phyloP scores from a whole-genome alignment of 75 land plant species.

The Isoetes taiwanensis region DNA sequence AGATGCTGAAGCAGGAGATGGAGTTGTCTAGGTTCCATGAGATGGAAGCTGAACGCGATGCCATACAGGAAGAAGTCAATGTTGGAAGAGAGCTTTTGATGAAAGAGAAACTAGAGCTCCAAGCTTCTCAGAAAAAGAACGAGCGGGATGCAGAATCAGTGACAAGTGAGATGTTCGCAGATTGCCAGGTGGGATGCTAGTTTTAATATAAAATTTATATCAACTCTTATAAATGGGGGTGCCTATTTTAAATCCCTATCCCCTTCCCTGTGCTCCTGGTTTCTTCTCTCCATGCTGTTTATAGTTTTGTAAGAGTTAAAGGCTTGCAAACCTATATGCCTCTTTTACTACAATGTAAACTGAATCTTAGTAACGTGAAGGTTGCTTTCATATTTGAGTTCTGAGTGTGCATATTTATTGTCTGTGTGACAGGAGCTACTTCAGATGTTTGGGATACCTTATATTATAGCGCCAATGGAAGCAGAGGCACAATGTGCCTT shows the following conservation, averaged over 20 bases:
- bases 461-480: conserved; percentile 98
- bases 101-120: conserved; percentile 52
- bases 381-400: too few relatives aligned
- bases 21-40: conserved; percentile 24
- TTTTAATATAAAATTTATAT: too few relatives aligned
- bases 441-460: conserved; percentile 97
- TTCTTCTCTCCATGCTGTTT: too few relatives aligned
- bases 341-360: too few relatives aligned
- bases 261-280: too few relatives aligned
- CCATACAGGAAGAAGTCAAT: conserved; percentile 21
- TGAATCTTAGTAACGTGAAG: too few relatives aligned
- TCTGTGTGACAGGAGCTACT: conserved; percentile 59
- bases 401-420: background rate
- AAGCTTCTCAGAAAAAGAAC: conserved; percentile 54
- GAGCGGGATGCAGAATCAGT: conserved; percentile 94
- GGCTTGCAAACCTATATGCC: too few relatives aligned
- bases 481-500: conserved; percentile 99
- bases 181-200: conserved; percentile 62
- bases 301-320: too few relatives aligned
- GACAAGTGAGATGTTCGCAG: conserved; percentile 91
- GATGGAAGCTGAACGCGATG: conserved; percentile 25
- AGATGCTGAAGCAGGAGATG: conserved; percentile 16
- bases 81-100: conserved; percentile 46
- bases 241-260: too few relatives aligned
- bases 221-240: too few relatives aligned